These are phyloP conservation scores for Eucalyptus cloeziana DNA, from an alignment of 345 rosid genomes.

Conservation along the genomic window DNA sequence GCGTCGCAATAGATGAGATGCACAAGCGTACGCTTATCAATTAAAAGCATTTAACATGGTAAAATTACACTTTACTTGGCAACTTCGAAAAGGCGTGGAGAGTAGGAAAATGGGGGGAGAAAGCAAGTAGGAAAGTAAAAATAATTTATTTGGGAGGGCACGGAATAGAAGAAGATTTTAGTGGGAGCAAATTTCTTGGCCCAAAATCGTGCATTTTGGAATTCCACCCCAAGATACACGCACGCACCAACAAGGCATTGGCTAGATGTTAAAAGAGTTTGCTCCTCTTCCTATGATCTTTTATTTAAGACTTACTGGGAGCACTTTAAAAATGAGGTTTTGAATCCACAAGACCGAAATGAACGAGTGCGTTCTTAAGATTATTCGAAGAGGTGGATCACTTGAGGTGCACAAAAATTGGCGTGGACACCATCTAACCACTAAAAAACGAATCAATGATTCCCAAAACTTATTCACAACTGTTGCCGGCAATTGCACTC, in stretches of 20 bases:
- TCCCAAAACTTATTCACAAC: not conserved
- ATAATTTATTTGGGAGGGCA: not conserved
- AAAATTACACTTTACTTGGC: not conserved
- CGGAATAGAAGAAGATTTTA: not conserved
- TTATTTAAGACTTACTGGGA: not conserved
- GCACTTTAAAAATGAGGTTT: not conserved
- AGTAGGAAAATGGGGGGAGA: not conserved
- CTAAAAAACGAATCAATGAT: not conserved
- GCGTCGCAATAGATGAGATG: not conserved
- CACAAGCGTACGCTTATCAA: not conserved
- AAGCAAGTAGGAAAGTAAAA: not conserved
- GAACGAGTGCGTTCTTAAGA: not conserved
- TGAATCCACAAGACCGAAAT: not conserved
- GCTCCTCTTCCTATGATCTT: not conserved
- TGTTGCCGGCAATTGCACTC: no score
- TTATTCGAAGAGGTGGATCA: not conserved
- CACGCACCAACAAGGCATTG: no score
- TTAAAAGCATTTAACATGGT: no score
- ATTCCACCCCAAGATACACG: not conserved
- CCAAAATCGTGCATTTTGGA: not conserved
- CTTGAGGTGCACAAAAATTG: not conserved
- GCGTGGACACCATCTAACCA: not conserved
- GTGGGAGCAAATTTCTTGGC: not conserved
- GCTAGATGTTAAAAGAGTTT: not conserved
- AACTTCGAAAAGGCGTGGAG: not conserved